Base-by-base conservation (phyloP, 352 stramenopile genomes). In the Aphanomyces euteiches region DNA sequence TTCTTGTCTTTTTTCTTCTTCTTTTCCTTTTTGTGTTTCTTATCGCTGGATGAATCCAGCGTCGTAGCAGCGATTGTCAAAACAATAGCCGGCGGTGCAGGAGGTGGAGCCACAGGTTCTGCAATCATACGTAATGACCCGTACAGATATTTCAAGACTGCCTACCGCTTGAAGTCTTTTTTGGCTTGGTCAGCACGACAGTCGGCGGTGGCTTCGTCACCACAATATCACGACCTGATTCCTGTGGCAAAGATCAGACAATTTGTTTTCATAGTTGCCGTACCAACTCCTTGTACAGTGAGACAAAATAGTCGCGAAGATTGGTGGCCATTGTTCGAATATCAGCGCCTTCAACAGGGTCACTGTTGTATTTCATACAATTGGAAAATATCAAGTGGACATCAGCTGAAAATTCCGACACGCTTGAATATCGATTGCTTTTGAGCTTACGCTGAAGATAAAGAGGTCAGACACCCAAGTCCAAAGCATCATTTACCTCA, bases 331-430 rank as follows among this genome's bases (percentile, higher is more conserved):
- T 95, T 8, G 87, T 85, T 65, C 87, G 87, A 63, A 95, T 95
- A 66, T 95, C 87, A 1, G 87, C 87, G 4, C 87, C 84, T 80
- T 95, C 84, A 12, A 93, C 71, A 4, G 87, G 87, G 75, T 95
- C 87, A 57, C 82, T 93, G 73, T 95, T 95, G 74, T 95, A 95
- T 75, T 93, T 93, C 78, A 92, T 81, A 47, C 87, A 95, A 66
- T 95, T 95, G 37, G 85, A 90, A 74, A 95, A 93, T 17, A 95
- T 93, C 72, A 95, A 74, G 56, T 93, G 85, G 6, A 95, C 84
- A 56, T 95, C 87, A 7, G 87, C 87, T 54, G 83, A 88, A 68
- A 95, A 95, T 60, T 92, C 85, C 50, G 88, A 85, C 38, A 90
- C 73, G 38, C 83, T 88, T 39, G 73, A 74, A 57, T 95, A 95